Conservation (phyloP, 176 grass and related monocot genomes). For the Panicum miliaceum region DNA sequence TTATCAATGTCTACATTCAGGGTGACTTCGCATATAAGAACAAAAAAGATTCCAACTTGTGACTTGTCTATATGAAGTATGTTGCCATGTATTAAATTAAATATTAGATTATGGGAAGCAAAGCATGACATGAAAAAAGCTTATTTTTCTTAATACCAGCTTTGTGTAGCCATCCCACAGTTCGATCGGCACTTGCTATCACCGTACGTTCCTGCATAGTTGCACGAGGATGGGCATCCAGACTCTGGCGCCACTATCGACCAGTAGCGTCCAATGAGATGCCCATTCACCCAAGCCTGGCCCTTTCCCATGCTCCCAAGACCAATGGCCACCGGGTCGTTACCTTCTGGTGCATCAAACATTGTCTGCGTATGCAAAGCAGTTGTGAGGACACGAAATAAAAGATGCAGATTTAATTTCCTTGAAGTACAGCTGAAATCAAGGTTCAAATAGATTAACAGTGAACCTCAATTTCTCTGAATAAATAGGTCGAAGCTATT, state of each 20-base stretch:
- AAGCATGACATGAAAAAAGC: conserved; percentile 11
- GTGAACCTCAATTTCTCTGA: neutral
- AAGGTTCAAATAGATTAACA: neutral
- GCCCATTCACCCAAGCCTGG: conserved; percentile 93
- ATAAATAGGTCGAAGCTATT: neutral
- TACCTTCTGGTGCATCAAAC: conserved; percentile 83
- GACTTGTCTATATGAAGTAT: conserved; percentile 34
- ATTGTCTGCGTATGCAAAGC: conserved; percentile 53
- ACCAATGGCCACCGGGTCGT: conserved; percentile 73
- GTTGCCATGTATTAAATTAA: conserved; percentile 10
- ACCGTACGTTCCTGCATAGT: conserved; percentile 76
- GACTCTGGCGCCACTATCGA: conserved; percentile 67
- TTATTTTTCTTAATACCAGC: conserved; percentile 63
- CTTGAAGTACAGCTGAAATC: neutral
- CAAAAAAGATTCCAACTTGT: conserved; percentile 8
- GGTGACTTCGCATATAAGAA: conserved; percentile 7
- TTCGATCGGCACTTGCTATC: conserved; percentile 80
- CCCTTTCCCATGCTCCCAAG: conserved; percentile 98
- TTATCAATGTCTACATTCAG: conserved; percentile 10
- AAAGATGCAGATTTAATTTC: conserved; percentile 15
- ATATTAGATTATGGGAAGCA: conserved; percentile 6
- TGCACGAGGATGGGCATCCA: conserved; percentile 69
- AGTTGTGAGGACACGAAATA: conserved; percentile 14
- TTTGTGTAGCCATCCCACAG: conserved; percentile 91
- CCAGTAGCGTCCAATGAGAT: conserved; percentile 89